Evolutionary conservation across 2,329 filamentous ascomycete genomes (phyloP), one percentile per base, ranked within the genome.

Genomic region (Diaporthe australafricana): DNA sequence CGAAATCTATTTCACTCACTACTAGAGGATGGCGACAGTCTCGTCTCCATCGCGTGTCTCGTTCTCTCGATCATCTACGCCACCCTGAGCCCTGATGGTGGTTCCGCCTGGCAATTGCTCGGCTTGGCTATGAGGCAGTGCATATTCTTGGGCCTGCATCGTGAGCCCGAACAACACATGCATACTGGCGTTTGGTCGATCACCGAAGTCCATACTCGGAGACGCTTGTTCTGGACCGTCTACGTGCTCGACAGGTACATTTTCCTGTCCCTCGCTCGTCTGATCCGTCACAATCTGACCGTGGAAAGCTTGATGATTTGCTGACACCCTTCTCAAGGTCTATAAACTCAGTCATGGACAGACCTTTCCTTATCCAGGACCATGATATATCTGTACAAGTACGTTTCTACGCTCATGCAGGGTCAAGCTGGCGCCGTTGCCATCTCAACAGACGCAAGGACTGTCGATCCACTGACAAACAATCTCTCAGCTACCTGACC

Each of bases 331-430:
- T 11, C 55, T 42, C 5, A 57, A 57, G 55, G 7, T 4, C 35
- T 14, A 9, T 57, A 8, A 57, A 42, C 6, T 40, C 55, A 2
- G 55, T 42, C 2, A 57, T 57, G 55, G 55, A 57, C 35, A 57
- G 55, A n/a, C 55, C 55, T 5, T 57, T 57, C 2, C 22, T 57
- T 1, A 57, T 57, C 17, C 55, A 57, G 27, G 55, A 57, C 14
- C n/a, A 57, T 11, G 55, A 57, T 11, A 11, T 57, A 57, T 57
- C 55, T 20, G 55, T 57, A 20, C 55, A 57, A 25, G 55, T 57
- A 57, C n/a, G 55, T 57, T 12, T 57, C 2, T 55, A 30, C 30
- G 11, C 48, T n/a, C n/a, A 25, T 50, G 14, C n/a, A n/a, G n/a
- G n/a, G 27, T 2, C 5, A 2, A 12, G 6, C 32, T 16, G 17